A percentile compares a stretch with the other conserved stretches of the same genome.
Evolutionary conservation across 345 rosid species (phyloP).

Genomic region (Linum tenue): DNA sequence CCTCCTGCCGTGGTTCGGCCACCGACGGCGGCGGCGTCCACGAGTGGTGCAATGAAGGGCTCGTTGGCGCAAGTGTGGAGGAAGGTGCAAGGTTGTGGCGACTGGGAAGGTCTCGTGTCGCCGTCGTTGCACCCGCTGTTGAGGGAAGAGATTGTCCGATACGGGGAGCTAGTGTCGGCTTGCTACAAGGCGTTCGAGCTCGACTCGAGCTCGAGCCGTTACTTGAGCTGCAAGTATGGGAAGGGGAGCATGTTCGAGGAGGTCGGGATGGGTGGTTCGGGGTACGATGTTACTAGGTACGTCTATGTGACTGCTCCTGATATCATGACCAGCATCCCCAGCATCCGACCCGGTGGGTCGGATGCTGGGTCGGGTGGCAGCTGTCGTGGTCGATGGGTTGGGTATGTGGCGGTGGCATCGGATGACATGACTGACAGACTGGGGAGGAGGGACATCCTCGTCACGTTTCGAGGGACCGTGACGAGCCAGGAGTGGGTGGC

Average conservation of each 20-base stretch:
- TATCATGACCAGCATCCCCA: constrained; percentile 20
- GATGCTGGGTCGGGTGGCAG: constrained; percentile 11
- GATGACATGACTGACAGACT: constrained; percentile 38
- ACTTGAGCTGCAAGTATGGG: constrained; percentile 69
- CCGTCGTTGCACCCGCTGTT: constrained; percentile 70
- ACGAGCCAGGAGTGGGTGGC: constrained; percentile 75
- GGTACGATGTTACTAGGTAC: constrained; percentile 73
- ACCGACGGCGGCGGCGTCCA: not conserved
- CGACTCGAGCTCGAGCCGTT: constrained; percentile 54
- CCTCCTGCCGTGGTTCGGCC: not conserved
- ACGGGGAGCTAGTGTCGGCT: constrained; percentile 59
- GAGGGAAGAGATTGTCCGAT: constrained; percentile 63
- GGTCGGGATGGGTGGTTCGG: constrained; percentile 45
- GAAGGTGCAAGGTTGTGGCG: constrained; percentile 61
- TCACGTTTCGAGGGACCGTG: constrained; percentile 74
- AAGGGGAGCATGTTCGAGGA: constrained; percentile 43
- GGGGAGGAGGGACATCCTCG: constrained; percentile 68
- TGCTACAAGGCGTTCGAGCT: constrained; percentile 79
- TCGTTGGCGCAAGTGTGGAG: constrained; percentile 43
- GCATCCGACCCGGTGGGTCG: constrained; percentile 4
- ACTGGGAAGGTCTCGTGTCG: constrained; percentile 72
- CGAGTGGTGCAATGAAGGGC: not conserved
- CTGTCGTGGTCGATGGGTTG: constrained; percentile 61
- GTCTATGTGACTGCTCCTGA: constrained; percentile 71
- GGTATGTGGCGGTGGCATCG: constrained; percentile 59